Base-by-base conservation (phyloP, 2,329 filamentous ascomycete species). In the Pleurostoma richardsiae region DNA sequence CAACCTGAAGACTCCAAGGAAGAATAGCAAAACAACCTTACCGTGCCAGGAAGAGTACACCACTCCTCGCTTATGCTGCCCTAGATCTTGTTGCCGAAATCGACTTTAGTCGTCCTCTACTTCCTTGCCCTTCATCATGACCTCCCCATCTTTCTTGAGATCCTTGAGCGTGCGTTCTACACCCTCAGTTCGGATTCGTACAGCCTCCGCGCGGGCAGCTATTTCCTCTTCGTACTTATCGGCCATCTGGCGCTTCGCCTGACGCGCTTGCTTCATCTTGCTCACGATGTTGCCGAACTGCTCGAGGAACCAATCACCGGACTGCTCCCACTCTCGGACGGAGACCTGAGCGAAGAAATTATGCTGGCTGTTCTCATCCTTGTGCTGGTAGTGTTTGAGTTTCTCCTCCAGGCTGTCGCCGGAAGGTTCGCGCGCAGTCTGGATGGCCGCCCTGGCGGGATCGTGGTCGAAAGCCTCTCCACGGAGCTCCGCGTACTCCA, bases 271-370 rank as follows among this genome's bases (percentile, higher is more conserved):
- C 49, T 69, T 71, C 51, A 82, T 59, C 44, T 63, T 66, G 49
- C 68, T 62, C 59, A 80, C 70, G 39, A 82, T 62, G 3, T 65
- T 65, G 6, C 70, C 63, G 50, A 83, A 82, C 50, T 72, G 74
- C 40, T 72, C 70, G 27, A 80, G 64, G 47, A 83, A 80, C 79
- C 79, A 83, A 52, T 82, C 77, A 4, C 79, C 79, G 1, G 77
- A 72, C 10, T 71, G 66, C 53, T 83, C 79, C 79, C 79, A 83
- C 45, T 82, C 79, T 11, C 70, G 64, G 10, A 81, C 66, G 1
- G 73, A 62, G 70, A 82, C 75, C 44, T 69, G 68, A 3, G 67
- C 69, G 55, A 82, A 81, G 45, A 82, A 74, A 1, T 68, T 59
- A 30, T 64, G 65, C 54, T 79, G 76, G 29, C 52, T 49, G 29